A percentile compares a stretch with the other conserved stretches of the same genome.
Evolutionary conservation across 306 rosid genomes (phyloP).

Genomic region (Begonia loranthoides): DNA sequence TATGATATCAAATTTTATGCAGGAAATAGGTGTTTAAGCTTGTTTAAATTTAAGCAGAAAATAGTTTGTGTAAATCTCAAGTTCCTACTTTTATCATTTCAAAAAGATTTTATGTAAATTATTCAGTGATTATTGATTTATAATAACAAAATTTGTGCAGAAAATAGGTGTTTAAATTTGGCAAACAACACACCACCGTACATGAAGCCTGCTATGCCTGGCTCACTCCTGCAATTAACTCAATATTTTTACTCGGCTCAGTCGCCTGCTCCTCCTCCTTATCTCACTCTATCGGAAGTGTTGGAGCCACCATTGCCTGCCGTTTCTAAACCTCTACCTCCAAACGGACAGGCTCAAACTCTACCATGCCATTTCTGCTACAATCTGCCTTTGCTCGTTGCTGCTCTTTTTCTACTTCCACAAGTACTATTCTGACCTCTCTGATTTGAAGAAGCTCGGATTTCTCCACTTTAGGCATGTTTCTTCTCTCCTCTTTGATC

Average conservation of each 20-base stretch:
- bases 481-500: no score
- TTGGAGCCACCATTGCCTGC: constrained; percentile 64
- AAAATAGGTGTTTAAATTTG: constrained; percentile 36
- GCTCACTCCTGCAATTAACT: constrained; percentile 25
- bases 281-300: constrained; percentile 36
- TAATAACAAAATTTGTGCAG: no score
- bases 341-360: constrained; percentile 42
- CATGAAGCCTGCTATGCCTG: constrained; percentile 45
- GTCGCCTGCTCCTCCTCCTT: constrained; percentile 44
- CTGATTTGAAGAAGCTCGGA: no score
- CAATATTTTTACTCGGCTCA: constrained; percentile 19
- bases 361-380: no score
- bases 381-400: constrained; percentile 31
- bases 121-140: no score
- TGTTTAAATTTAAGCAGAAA: no score
- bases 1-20: no score
- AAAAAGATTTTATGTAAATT: no score
- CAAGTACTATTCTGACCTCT: neutral
- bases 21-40: no score
- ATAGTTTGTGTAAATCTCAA: no score
- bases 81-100: no score
- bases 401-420: constrained; percentile 28
- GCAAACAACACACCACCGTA: constrained; percentile 21
- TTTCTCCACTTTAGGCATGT: no score
- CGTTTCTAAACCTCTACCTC: neutral